Conservation (phyloP, 257 asterid genomes). For the Striga asiatica region DNA sequence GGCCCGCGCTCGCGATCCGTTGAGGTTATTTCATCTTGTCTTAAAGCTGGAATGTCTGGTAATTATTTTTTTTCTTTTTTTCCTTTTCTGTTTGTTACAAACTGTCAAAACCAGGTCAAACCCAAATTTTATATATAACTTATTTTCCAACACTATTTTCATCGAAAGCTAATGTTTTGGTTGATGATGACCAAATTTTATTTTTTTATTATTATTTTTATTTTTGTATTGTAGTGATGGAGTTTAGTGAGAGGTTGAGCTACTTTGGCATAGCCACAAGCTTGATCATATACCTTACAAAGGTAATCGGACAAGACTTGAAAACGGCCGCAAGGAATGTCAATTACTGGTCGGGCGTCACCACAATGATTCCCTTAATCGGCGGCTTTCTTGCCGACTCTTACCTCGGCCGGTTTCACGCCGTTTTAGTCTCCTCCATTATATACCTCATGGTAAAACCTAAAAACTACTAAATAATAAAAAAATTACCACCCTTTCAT, state of each 20-base stretch:
- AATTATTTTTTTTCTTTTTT: slow-evolving; percentile 7
- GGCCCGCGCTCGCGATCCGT: slow-evolving; percentile 91
- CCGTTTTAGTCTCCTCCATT: slow-evolving; percentile 50
- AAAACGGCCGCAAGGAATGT: slow-evolving; percentile 67
- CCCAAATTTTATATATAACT: too few species aligned
- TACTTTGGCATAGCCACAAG: slow-evolving; percentile 73
- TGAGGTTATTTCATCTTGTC: slow-evolving; percentile 64
- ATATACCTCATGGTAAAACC: slow-evolving; percentile 54
- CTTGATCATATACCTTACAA: slow-evolving; percentile 72
- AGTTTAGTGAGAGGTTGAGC: slow-evolving; percentile 79
- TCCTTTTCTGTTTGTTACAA: neutral
- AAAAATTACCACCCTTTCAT: neutral
- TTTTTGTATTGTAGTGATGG: slow-evolving; percentile 39
- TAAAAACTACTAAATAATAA: neutral
- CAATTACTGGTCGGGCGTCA: slow-evolving; percentile 76
- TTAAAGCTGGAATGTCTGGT: slow-evolving; percentile 93
- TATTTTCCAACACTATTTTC: too few species aligned
- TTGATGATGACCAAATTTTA: neutral
- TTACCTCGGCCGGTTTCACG: slow-evolving; percentile 75
- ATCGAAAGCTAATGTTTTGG: too few species aligned
- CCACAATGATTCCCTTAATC: slow-evolving; percentile 70
- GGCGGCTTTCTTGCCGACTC: slow-evolving; percentile 91
- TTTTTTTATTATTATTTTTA: neutral
- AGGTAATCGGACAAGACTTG: slow-evolving; percentile 61
- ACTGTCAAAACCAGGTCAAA: too few species aligned